phyloP scores from a whole-genome alignment of 164 flowering plant species.

The Kalanchoe fedtschenkoi region DNA sequence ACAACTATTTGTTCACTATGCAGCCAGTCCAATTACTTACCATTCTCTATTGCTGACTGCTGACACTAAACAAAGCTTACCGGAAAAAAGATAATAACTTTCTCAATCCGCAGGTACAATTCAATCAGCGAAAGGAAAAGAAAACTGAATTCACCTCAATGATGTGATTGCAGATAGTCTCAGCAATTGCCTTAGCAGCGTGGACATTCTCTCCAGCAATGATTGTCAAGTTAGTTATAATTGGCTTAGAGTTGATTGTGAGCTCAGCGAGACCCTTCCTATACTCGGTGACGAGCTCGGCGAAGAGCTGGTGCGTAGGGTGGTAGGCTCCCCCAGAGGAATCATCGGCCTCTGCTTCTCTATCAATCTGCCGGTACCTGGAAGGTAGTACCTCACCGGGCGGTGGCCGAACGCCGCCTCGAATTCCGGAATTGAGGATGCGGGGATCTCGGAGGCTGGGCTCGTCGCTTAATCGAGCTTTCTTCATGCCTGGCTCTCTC shows the following conservation, averaged over 20 bases:
- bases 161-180: slow-evolving; percentile 58
- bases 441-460: slow-evolving; percentile 18
- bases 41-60: background rate
- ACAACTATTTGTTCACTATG: background rate
- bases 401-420: slow-evolving; percentile 9
- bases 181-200: slow-evolving; percentile 78
- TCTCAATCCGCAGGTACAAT: slow-evolving; percentile 9
- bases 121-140: slow-evolving; percentile 10
- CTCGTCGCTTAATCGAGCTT: slow-evolving; percentile 50
- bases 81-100: no score
- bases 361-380: slow-evolving; percentile 24
- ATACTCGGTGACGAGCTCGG: slow-evolving; percentile 81
- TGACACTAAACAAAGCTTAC: background rate
- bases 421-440: slow-evolving; percentile 3
- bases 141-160: slow-evolving; percentile 64
- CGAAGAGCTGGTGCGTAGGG: slow-evolving; percentile 33
- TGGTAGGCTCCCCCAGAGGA: slow-evolving; percentile 18
- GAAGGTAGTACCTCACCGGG: slow-evolving; percentile 11
- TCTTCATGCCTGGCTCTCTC: slow-evolving; percentile 59
- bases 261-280: slow-evolving; percentile 76
- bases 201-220: slow-evolving; percentile 86
- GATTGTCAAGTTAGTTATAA: slow-evolving; percentile 87
- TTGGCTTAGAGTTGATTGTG: slow-evolving; percentile 92
- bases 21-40: no score
- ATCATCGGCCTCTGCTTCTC: slow-evolving; percentile 30